Evolutionary conservation across 1,284 basidiomycete genomes (phyloP), one percentile per base, ranked within the genome.

Genomic region (Malassezia psittaci): DNA sequence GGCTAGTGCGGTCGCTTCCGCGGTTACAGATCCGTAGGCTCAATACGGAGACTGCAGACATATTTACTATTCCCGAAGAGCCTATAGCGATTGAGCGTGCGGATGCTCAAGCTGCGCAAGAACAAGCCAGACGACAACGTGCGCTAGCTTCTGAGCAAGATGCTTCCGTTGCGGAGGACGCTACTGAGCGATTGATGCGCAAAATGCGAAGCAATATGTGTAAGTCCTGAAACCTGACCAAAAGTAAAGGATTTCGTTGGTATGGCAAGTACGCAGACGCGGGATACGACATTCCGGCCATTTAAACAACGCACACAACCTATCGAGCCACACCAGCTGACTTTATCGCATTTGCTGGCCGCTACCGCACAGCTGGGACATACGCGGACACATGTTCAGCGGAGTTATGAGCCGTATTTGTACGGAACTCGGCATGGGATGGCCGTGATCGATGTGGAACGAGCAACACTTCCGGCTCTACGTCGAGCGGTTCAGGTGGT

Each of bases 351-450:
- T 43, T 83, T 99, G 55, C 79, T 96, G 40, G 90, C 94, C 0
- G 81, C 90, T 7, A 90, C 90, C 33, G 90, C 94, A 11, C 93
- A 96, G 72, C 83, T 98, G 42, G 94, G 94, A 4, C 93, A 98
- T 75, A 81, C 85, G 24, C 81, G 83, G 47, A 81, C 84, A 2
- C 82, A 87, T 61, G 85, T 93, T 79, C 85, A 88, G 75, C 85
- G 87, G 16, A 84, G 89, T 63, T 91, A 88, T 72, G 81, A 86
- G 64, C 88, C 91, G n/a, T 91, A 89, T 74, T 85, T 93, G 42
- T 96, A 96, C 74, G 94, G 93, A 58, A 83, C 83, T 21, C 87
- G 94, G 51, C 83, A 89, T 35, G 88, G 86, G 13, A 82, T 96
- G 59, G 88, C 88, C 48, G 82, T 96, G 75, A 96, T 99, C 75